These are phyloP conservation scores for Hordeum vulgare DNA, from an alignment of 176 grass and related monocot genomes.

Conservation along the genomic window MorexV3_pseudomolecules_assembly NC_058523.1:136997223-136997722, in stretches of 20 bases:
- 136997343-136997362: not conserved
- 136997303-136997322: not conserved
- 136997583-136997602: not conserved
- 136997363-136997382: not conserved
- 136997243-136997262: not conserved
- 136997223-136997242: not conserved
- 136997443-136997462: not conserved
- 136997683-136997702: conserved; percentile 91
- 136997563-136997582: not conserved
- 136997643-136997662: conserved; percentile 91
- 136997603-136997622: not conserved
- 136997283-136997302: not conserved
- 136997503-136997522: not conserved
- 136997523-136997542: not conserved
- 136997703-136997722: conserved; percentile 70
- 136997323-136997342: not conserved
- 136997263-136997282: not conserved
- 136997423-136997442: not conserved
- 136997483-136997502: not conserved
- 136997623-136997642: conserved; percentile 61
- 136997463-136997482: not conserved
- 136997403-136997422: not conserved
- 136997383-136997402: not conserved
- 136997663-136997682: conserved; percentile 88
- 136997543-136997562: conserved; percentile 15